Base-by-base conservation (phyloP, 2,329 filamentous ascomycete genomes). In the Pseudocercospora pini-densiflorae region DNA sequence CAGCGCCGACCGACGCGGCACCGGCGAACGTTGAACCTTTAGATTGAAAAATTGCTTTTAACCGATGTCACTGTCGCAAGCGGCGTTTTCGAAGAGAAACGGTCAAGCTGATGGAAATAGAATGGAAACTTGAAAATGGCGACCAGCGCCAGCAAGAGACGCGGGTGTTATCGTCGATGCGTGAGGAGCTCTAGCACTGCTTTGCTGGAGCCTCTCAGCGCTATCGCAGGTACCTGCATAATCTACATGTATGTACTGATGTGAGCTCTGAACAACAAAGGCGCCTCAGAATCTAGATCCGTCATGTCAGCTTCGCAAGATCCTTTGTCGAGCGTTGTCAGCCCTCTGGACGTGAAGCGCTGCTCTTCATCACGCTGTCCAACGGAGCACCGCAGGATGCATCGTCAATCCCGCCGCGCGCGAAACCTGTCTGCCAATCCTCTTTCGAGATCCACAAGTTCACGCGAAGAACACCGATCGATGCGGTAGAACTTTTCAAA, bases 1-100 rank as follows among this genome's bases (percentile, higher is more conserved):
- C 19, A 53, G 49, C 19, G 31, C 36, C 29, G 33, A 24, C 33
- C 57, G 57, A 59, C 33, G 57, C 57, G 40, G 57, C 57, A 45
- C 57, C 57, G 57, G 31, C 57, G 40, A 43, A 21, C 57, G 57
- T 59, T 59, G 57, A 59, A 45, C 33, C 57, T 59, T 45, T 45
- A 27, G 16, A 54, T 53, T 23, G 14, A 49, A 23, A 21, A 54
- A n/a, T 14, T 31, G 14, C 21, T 29, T n/a, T n/a, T 54, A 16
- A 12, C 2, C 51, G 51, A 54, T 21, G 45, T 49, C 45, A 24
- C 45, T 49, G 19, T 49, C 19, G 45, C 45, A 23, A 49, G 51
- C 23, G 51, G 24, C 23, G 21, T 54, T 54, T 27, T 31, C 16
- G 51, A 54, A 24, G 51, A 29, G 24, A 23, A 49, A 49, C 45